A percentile compares a stretch with the other conserved stretches of the same genome.
These are phyloP conservation scores for Fermentozyma sake DNA, from an alignment of 1,139 yeast species.

Conservation along the genomic window DNA sequence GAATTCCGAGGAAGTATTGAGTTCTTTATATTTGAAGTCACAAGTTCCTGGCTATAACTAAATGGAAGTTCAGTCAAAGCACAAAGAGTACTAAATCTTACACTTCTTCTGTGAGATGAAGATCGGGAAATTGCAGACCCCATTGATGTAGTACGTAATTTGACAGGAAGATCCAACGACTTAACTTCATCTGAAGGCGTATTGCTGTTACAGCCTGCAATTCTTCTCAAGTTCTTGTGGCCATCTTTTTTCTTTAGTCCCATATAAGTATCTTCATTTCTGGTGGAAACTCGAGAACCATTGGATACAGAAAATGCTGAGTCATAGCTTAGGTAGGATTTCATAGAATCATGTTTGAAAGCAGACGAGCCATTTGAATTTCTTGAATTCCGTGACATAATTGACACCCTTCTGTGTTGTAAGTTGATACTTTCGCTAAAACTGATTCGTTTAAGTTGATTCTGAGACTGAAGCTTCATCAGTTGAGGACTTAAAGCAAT, in stretches of 20 bases:
- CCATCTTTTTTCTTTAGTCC: constrained; percentile 37
- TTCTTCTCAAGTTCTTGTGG: constrained; percentile 29
- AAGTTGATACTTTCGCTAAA: constrained; percentile 16
- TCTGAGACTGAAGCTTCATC: constrained; percentile 12
- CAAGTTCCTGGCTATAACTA: constrained; percentile 19
- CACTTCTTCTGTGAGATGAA: constrained; percentile 26
- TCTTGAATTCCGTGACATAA: constrained; percentile 21
- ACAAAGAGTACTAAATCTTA: constrained; percentile 34
- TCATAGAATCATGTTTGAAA: constrained; percentile 34
- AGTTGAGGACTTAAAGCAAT: constrained; percentile 42
- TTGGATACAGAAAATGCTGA: constrained; percentile 45
- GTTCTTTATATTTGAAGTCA: constrained; percentile 7
- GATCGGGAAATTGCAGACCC: constrained; percentile 22
- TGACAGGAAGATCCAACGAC: constrained; percentile 22
- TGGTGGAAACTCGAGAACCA: constrained; percentile 15
- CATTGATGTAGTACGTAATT: constrained; percentile 17
- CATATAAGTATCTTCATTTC: constrained; percentile 11
- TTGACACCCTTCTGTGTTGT: constrained; percentile 17
- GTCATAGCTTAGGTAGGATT: constrained; percentile 54
- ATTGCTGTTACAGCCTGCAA: constrained; percentile 16
- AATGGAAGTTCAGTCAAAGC: constrained; percentile 44
- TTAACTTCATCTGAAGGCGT: constrained; percentile 11
- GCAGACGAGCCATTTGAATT: constrained; percentile 25
- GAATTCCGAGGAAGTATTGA: constrained; percentile 11
- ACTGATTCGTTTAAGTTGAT: constrained; percentile 21